Conservation (phyloP, 306 rosid genomes). For the Castanea mollissima region DNA sequence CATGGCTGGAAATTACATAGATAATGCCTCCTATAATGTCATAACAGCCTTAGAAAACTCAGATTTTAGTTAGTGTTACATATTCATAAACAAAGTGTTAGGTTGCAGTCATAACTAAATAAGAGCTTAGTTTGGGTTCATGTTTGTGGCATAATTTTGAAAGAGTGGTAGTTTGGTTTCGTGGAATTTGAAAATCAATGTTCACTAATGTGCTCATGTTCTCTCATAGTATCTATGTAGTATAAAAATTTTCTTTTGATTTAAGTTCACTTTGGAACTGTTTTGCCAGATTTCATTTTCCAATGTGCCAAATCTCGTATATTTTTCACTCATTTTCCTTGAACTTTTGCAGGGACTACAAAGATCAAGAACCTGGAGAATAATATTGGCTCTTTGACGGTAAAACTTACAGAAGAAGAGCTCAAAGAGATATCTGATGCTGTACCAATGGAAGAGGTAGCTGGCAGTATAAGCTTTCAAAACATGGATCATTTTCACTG, state of each 20-base stretch:
- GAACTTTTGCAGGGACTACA: constrained; percentile 46
- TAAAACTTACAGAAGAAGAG: constrained; percentile 48
- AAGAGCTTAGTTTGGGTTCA: neutral
- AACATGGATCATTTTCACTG: constrained; percentile 13
- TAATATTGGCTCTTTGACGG: constrained; percentile 49
- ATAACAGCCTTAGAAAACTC: neutral
- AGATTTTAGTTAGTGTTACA: neutral
- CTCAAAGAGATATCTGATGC: constrained; percentile 43
- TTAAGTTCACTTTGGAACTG: neutral
- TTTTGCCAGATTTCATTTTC: too few species aligned
- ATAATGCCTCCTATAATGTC: neutral
- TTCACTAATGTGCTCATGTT: neutral
- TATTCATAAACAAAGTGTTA: neutral
- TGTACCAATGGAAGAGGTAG: constrained; percentile 46
- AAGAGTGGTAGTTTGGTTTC: neutral
- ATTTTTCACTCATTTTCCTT: neutral
- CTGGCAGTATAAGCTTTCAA: constrained; percentile 33
- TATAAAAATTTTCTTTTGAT: neutral
- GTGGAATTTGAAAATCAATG: neutral
- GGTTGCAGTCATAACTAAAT: neutral
- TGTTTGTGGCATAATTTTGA: neutral
- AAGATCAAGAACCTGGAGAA: constrained; percentile 57
- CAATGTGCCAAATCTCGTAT: too few species aligned
- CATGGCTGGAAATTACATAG: neutral
- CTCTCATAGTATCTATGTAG: neutral